Base-by-base conservation (phyloP, 2,329 filamentous ascomycete species). In the Aspergillus proliferans region DNA sequence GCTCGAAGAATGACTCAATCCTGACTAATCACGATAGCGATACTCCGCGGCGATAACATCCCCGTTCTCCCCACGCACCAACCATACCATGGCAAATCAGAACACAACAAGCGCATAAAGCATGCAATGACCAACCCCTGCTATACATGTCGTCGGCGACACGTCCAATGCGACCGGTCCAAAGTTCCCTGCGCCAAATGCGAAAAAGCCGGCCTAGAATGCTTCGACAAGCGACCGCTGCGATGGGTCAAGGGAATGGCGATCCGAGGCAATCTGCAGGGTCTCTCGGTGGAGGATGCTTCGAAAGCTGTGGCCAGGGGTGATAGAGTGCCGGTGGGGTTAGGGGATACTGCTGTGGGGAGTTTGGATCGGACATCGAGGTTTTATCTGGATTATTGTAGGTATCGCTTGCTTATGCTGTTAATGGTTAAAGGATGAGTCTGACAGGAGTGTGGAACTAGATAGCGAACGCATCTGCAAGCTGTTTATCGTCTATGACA, bases 211-310 rank as follows among this genome's bases (percentile, higher is more conserved):
- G 66, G 63, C 2, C 26, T 68, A 7, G 58, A 68, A 56, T 69
- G 66, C 42, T 55, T 59, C 28, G 59, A 65, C 30, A 62, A 62
- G 50, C 54, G 66, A 18, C 66, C 66, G 4, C 43, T 67, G 3
- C 52, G 64, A 55, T 69, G 66, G 66, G 66, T 68, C 4, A 58
- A 64, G 42, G 66, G 66, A 5, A 62, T 67, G n/a, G 62, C 63
- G 6, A 62, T 67, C 44, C 66, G 66, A 8, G 65, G 66, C 9
- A 60, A 58, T 21, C 55, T 65, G 56, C 58, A 59, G 46, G 64
- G 64, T 3, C 43, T 54, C 18, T 57, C 56, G 6, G 57, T 55
- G 22, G 45, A 58, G 26, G 47, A 51, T 12, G 41, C 21, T 42
- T 47, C 39, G 6, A 38, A n/a, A 12, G 42, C 43, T n/a, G 26